Conservation (phyloP, 1,139 yeast species). For the Magnusiomyces sp. region DNA sequence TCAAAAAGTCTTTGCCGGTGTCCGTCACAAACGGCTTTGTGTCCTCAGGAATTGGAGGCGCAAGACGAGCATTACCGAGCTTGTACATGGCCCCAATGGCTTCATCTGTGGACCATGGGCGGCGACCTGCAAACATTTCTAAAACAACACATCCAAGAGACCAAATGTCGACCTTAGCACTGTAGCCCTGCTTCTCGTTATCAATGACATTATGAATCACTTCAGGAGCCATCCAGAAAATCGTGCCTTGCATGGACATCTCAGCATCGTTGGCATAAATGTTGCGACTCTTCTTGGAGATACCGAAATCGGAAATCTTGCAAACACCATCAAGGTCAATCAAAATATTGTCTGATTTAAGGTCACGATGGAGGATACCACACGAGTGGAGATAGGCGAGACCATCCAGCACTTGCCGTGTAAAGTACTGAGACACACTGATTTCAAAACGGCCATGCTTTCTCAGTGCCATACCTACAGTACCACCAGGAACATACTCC, state of each 20-base stretch:
- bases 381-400: conserved; percentile 74
- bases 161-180: conserved; percentile 77
- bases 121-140: conserved; percentile 73
- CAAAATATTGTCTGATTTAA: conserved; percentile 88
- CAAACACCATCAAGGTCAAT: conserved; percentile 90
- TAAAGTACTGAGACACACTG: conserved; percentile 58
- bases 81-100: conserved; percentile 45
- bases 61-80: conserved; percentile 65
- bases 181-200: conserved; percentile 82
- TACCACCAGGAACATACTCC: conserved; percentile 97
- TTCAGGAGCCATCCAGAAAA: conserved; percentile 99
- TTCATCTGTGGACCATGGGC: conserved; percentile 47
- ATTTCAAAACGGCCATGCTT: conserved; percentile 84
- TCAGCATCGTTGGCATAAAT: conserved; percentile 87
- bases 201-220: conserved; percentile 74
- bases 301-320: conserved; percentile 95
- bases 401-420: conserved; percentile 76
- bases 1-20: conserved; percentile 63
- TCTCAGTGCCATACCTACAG: conserved; percentile 79
- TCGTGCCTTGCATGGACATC: conserved; percentile 97
- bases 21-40: conserved; percentile 53
- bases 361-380: conserved; percentile 89
- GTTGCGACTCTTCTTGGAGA: conserved; percentile 78
- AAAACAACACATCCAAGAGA: conserved; percentile 90
- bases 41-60: conserved; percentile 94